Percentiles rank a stretch among this genome's conserved stretches.
These are phyloP conservation scores for Monilinia fructicola DNA, from an alignment of 2,329 filamentous ascomycete genomes.

Conservation along the genomic window DNA sequence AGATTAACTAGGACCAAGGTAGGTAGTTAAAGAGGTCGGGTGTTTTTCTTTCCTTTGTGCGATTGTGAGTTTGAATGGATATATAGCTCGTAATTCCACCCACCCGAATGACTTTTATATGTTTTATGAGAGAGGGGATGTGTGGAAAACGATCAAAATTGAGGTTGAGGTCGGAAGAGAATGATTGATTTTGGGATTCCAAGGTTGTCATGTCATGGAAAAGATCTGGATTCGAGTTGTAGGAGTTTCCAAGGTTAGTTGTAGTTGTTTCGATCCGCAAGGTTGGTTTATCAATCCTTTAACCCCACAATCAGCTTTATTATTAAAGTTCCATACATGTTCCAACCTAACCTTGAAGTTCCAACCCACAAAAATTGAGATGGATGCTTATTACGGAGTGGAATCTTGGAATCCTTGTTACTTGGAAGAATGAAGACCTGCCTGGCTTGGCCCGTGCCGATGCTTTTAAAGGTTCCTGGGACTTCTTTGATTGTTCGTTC, in stretches of 20 bases:
- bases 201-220: neutral
- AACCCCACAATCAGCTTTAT: slow-evolving; percentile 20
- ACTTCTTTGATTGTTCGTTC: slow-evolving; percentile 4
- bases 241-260: neutral
- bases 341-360: too few relatives aligned
- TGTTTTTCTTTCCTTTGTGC: too few relatives aligned
- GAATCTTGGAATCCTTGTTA: slow-evolving; percentile 1
- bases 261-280: slow-evolving; percentile 13
- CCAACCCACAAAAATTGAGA: slow-evolving; percentile 9
- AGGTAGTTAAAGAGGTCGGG: neutral
- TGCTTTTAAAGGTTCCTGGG: neutral
- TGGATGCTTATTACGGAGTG: neutral
- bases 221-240: slow-evolving; percentile 15
- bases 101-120: neutral
- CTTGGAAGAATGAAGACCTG: neutral
- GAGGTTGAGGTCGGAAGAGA: too few relatives aligned
- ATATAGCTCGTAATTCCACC: neutral
- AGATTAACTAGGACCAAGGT: neutral
- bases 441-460: slow-evolving; percentile 6
- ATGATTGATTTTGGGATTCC: too few relatives aligned
- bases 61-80: slow-evolving; percentile 8
- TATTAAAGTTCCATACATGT: neutral
- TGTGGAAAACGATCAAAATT: too few relatives aligned
- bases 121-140: neutral
- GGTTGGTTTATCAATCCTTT: neutral